These are phyloP conservation scores for Hypoxylon sp. DNA, from an alignment of 2,329 filamentous ascomycete genomes.

Conservation along the genomic window DNA sequence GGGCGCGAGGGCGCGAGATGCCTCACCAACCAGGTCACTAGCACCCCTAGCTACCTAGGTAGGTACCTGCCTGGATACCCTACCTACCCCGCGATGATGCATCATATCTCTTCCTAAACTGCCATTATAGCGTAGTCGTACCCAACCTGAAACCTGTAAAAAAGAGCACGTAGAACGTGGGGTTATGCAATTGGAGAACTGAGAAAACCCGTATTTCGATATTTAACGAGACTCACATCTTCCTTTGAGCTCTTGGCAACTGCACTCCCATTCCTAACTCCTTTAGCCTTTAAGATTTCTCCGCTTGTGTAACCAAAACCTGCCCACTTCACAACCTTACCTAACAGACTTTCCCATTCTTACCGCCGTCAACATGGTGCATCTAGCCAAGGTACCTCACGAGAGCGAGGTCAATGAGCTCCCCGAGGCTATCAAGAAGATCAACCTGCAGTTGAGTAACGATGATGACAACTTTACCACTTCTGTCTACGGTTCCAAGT, in stretches of 20 bases:
- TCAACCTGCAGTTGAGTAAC: conserved; percentile 62
- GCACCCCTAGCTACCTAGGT: not conserved
- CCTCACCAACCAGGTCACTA: conserved; percentile 9
- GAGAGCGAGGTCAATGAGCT: conserved; percentile 47
- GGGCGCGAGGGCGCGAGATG: too few species aligned
- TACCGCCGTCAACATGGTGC: conserved; percentile 59
- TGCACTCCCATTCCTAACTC: not conserved
- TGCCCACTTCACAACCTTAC: not conserved
- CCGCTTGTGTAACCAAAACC: conserved; percentile 9
- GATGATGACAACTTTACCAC: conserved; percentile 73
- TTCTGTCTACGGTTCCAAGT: conserved; percentile 89
- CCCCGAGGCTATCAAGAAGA: conserved; percentile 55
- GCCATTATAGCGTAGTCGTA: conserved; percentile 8
- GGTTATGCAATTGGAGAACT: conserved; percentile 37
- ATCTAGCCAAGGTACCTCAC: conserved; percentile 59
- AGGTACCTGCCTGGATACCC: conserved; percentile 18
- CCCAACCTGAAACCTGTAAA: conserved; percentile 24
- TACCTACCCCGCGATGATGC: conserved; percentile 39
- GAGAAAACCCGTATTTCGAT: conserved; percentile 28
- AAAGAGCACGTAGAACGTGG: conserved; percentile 38
- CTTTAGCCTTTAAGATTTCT: conserved; percentile 13
- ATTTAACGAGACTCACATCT: conserved; percentile 18
- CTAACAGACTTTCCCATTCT: not conserved
- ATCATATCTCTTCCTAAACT: conserved; percentile 23
- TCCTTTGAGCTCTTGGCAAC: not conserved